Evolutionary conservation across 148 eudicot genomes (phyloP).

Genomic region (Arctostaphylos glauca): DNA sequence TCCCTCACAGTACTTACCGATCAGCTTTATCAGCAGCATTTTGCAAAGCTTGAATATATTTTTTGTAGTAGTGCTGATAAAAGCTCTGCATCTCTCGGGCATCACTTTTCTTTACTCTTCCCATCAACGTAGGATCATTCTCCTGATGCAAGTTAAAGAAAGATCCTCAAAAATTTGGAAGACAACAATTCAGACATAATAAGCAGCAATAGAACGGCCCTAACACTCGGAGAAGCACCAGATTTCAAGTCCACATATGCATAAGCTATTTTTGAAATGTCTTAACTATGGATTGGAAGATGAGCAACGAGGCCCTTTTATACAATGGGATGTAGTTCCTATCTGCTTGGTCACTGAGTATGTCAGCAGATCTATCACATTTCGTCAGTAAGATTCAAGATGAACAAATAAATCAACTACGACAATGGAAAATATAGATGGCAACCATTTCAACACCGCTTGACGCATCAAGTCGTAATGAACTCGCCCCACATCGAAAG

Average conservation of each 20-base stretch:
- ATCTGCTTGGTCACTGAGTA: not conserved
- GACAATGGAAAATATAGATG: not conserved
- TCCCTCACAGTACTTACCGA: slow-evolving; percentile 57
- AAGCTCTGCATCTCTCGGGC: slow-evolving; percentile 99
- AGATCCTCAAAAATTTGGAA: not conserved
- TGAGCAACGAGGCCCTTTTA: not conserved
- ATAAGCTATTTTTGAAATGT: not conserved
- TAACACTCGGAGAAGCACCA: not conserved
- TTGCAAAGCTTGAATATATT: slow-evolving; percentile 95
- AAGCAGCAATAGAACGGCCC: not conserved
- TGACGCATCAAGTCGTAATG: not conserved
- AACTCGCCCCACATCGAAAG: not conserved
- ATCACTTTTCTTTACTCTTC: slow-evolving; percentile 95
- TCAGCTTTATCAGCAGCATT: slow-evolving; percentile 98
- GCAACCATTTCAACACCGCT: not conserved
- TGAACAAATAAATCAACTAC: not conserved
- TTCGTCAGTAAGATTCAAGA: not conserved
- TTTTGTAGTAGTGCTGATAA: slow-evolving; percentile 96
- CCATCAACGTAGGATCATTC: slow-evolving; percentile 94
- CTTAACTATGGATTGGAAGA: not conserved
- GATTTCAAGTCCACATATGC: not conserved
- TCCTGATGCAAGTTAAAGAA: slow-evolving; percentile 46
- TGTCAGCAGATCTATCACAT: not conserved
- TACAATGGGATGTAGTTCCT: not conserved
- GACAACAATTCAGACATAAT: not conserved